These are phyloP conservation scores for Nyssa sinensis DNA, from an alignment of 148 eudicot genomes.

Conservation along the genomic window DNA sequence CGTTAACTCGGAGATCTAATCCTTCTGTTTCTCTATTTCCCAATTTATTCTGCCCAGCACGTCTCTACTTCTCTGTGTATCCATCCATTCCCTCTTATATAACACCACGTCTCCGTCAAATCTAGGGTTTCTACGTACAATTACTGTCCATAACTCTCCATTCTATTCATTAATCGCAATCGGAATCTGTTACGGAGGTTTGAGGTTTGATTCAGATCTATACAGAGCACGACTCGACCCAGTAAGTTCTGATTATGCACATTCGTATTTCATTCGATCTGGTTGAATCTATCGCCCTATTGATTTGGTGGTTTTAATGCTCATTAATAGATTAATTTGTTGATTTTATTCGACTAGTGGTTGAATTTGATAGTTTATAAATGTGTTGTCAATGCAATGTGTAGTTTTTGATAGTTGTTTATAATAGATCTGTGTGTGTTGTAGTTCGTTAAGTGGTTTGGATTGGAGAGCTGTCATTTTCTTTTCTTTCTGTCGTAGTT, in stretches of 20 bases:
- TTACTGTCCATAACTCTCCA: not conserved
- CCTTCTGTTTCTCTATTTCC: not conserved
- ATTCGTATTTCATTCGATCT: slow-evolving; percentile 5
- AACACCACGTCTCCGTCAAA: not conserved
- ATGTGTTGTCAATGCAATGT: not conserved
- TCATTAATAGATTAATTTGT: not conserved
- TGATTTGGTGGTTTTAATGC: not conserved
- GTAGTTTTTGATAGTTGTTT: not conserved
- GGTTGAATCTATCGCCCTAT: not conserved
- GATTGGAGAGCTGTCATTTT: not conserved
- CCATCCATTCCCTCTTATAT: not conserved
- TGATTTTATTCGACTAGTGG: not conserved
- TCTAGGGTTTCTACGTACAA: not conserved
- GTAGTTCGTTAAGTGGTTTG: not conserved
- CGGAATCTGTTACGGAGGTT: not conserved
- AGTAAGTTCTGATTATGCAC: slow-evolving; percentile 1
- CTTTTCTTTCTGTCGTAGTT: not conserved
- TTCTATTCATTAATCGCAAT: not conserved
- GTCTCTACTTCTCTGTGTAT: not conserved
- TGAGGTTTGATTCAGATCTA: slow-evolving; percentile 9
- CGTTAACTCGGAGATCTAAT: slow-evolving; percentile 1
- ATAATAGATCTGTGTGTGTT: not conserved
- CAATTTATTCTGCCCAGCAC: not conserved
- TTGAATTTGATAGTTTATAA: not conserved
- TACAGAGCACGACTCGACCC: not conserved